Base-by-base conservation (phyloP, 495 filamentous ascomycete species). In the Daldinia loculata region DNA sequence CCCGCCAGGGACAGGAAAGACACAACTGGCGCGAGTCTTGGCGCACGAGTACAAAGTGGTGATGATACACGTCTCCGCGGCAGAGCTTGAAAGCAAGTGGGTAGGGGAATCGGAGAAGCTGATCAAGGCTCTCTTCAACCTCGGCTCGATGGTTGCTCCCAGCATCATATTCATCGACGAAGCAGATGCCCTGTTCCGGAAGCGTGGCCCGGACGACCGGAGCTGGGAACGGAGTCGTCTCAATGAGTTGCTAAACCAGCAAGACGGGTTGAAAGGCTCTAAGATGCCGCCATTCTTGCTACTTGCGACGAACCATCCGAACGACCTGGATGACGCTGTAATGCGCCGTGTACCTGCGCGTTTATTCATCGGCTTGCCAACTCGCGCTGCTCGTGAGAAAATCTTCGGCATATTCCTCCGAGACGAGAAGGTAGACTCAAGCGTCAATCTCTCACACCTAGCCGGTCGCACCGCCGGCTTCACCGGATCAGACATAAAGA, bases 111-210 rank as follows among this genome's bases (percentile, higher is more conserved):
- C 50, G 0, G 63, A 75, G 43, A 76, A 76, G 43, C 6, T 38
- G 6, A 72, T 76, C 26, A 62, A 63, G 39, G 72, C 39, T 2
- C 43, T 71, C 8, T 76, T 75, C 48, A 56, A 34, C 27, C 39
- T 76, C 8, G 59, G 58, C 0, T 50, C 58, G 9, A 75, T 65
- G 56, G 17, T 76, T 6, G 36, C 51, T 5, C 74, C 74, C 6
- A 39, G 57, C 29, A 51, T 76, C 27, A 32, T 76, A 24, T 76
- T 76, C 61, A 75, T 76, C 32, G 74, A 76, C 57, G 73, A 76
- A 39, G 73, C 60, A 0, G 74, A 76, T 27, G 27, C 69, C 11
- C 27, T 76, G 14, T 75, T 75, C 39, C 45, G 53, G 14, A 43
- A 56, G 15, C 61, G 66, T 7, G 22, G 9, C 17, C 2, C 22